Evolutionary conservation across 495 filamentous ascomycete species (phyloP).

Genomic region (Poronia punctata): DNA sequence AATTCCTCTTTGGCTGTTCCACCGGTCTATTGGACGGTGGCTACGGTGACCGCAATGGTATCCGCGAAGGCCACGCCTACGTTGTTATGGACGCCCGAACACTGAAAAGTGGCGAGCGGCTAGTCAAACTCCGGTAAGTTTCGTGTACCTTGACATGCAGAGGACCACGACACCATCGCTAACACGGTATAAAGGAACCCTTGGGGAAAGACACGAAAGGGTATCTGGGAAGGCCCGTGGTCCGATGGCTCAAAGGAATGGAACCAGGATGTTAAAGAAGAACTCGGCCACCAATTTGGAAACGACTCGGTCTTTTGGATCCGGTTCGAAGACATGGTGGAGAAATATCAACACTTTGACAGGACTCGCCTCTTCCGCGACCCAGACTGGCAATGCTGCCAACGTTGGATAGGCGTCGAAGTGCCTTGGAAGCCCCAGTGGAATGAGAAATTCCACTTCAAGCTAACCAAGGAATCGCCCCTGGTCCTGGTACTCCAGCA

Average conservation of each 20-base stretch:
- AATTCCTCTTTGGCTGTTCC: constrained; percentile 83
- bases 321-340: constrained; percentile 72
- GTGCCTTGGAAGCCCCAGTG: constrained; percentile 88
- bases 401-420: constrained; percentile 80
- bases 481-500: constrained; percentile 81
- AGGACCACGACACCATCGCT: neutral
- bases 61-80: constrained; percentile 79
- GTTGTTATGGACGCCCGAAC: constrained; percentile 74
- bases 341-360: constrained; percentile 78
- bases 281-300: constrained; percentile 80
- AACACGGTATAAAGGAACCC: constrained; percentile 54
- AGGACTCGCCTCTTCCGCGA: constrained; percentile 83
- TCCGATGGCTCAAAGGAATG: constrained; percentile 91
- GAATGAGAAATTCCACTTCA: constrained; percentile 77
- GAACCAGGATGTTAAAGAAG: constrained; percentile 79
- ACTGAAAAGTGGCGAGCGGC: constrained; percentile 38
- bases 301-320: constrained; percentile 77
- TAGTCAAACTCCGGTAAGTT: constrained; percentile 40
- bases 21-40: constrained; percentile 61
- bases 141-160: too few species aligned
- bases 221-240: constrained; percentile 82
- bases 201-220: constrained; percentile 63
- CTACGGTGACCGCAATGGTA: constrained; percentile 63
- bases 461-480: constrained; percentile 59
- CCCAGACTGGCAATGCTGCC: constrained; percentile 71